Evolutionary conservation across 2,329 filamentous ascomycete species (phyloP), one percentile per base, ranked within the genome.

Genomic region (Malbranchea cinnamomea): DNA sequence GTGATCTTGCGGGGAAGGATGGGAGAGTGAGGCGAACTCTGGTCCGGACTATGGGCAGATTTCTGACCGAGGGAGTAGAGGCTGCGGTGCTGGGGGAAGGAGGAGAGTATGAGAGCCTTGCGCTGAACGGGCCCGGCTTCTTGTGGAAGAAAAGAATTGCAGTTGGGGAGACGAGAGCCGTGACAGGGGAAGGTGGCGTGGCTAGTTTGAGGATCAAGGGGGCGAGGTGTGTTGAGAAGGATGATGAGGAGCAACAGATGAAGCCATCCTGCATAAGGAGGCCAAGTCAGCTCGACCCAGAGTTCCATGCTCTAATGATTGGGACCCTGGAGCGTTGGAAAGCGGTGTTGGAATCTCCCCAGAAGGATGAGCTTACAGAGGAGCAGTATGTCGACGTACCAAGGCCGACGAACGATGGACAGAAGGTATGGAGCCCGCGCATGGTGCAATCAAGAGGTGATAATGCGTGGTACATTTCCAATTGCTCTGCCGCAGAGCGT

Each of bases 81-180:
- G 83, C 80, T 1, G 78, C 80, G 6, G 71, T 85, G 6, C 57
- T 95, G 11, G 89, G 89, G 1, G 89, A 95, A 52, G 89, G 89
- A 4, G 89, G 89, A 3, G 89, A 95, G 60, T 95, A 91, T 53
- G 89, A 95, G 65, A 95, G 84, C 17, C 60, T 95, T 30, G 83
- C 89, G 25, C 48, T 95, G 20, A 73, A 84, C 53, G 89, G 87
- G 7, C 87, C 87, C 6, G 44, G 47, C 1, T 58, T 60, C 28
- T 51, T 94, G 36, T 94, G 89, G 66, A 77, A 69, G 55, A 68
- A 65, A 40, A 68, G 64, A 30, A 78, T 95, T 37, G 59, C 63
- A 23, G 60, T 94, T 18, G 57, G 57, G 0, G 65, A 70, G 2
- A 51, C 53, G 3, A 64, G 66, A 34, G 64, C 59, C 33, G 61